Percentiles rank a stretch among this genome's conserved stretches.
Evolutionary conservation across 345 rosid genomes (phyloP).

Genomic region (Eucalyptus regnans): DNA sequence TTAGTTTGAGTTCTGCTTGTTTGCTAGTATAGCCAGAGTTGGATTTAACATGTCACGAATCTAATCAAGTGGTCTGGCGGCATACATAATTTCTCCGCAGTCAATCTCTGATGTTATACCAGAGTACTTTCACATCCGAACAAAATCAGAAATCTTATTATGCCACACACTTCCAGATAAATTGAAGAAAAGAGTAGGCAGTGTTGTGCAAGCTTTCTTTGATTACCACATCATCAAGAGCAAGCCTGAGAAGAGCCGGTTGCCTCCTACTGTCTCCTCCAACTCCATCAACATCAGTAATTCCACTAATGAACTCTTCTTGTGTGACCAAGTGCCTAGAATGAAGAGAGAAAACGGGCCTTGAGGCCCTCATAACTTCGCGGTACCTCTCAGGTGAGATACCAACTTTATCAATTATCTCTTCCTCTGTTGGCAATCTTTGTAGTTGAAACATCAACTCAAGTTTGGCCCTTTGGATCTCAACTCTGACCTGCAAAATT

Average conservation of each 20-base stretch:
- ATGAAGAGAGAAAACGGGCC: slow-evolving; percentile 64
- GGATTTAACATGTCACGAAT: background rate
- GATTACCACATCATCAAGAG: slow-evolving; percentile 91
- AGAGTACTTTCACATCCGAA: background rate
- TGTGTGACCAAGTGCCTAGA: slow-evolving; percentile 63
- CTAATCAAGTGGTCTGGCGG: background rate
- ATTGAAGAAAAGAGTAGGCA: background rate
- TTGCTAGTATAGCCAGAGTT: background rate
- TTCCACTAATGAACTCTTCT: slow-evolving; percentile 72
- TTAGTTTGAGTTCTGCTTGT: background rate
- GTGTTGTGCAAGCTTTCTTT: background rate
- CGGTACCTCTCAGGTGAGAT: slow-evolving; percentile 78
- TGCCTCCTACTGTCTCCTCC: slow-evolving; percentile 59
- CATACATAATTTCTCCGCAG: background rate
- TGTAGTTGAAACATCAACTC: slow-evolving; percentile 55
- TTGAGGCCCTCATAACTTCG: slow-evolving; percentile 69
- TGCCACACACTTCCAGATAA: background rate
- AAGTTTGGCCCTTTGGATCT: slow-evolving; percentile 61
- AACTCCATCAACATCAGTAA: slow-evolving; percentile 62
- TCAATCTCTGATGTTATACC: background rate
- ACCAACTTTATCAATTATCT: slow-evolving; percentile 44
- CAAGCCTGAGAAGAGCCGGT: slow-evolving; percentile 88
- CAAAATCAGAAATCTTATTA: background rate
- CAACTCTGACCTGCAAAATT: slow-evolving; percentile 55
- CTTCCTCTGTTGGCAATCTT: slow-evolving; percentile 64